Percentiles rank a stretch among this genome's conserved stretches.
Evolutionary conservation across 2,329 filamentous ascomycete genomes (phyloP).

Genomic region (Aspergillus puulaauensis): DNA sequence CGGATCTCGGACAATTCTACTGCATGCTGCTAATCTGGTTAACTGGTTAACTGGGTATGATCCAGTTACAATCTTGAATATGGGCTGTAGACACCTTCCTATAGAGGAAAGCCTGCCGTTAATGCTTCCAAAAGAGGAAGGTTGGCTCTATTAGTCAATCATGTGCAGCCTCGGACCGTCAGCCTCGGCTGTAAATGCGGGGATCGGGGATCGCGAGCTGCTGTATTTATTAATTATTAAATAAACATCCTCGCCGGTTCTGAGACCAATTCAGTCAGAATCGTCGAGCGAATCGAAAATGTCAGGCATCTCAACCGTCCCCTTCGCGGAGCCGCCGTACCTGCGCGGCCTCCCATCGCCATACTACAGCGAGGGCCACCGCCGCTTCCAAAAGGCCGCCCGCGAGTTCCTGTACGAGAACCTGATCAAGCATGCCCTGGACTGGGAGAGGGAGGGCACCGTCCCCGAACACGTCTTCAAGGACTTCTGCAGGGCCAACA

Average conservation of each 20-base stretch:
- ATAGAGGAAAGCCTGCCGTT: too few relatives aligned
- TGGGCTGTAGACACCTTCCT: too few relatives aligned
- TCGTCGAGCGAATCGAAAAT: background rate
- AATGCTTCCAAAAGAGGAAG: too few relatives aligned
- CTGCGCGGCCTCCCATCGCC: constrained; percentile 68
- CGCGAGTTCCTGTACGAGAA: constrained; percentile 66
- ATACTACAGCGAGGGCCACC: constrained; percentile 67
- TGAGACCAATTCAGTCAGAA: too few relatives aligned
- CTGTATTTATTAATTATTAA: background rate
- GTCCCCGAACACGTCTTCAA: constrained; percentile 65
- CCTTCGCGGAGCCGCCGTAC: constrained; percentile 73
- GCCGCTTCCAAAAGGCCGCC: constrained; percentile 66
- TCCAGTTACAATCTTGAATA: too few relatives aligned
- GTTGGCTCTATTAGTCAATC: background rate
- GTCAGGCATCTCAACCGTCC: constrained; percentile 40
- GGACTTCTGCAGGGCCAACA: constrained; percentile 64
- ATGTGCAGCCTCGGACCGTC: background rate
- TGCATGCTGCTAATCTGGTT: too few relatives aligned
- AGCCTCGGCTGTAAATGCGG: constrained; percentile 2
- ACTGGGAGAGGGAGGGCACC: constrained; percentile 68
- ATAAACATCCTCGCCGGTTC: background rate
- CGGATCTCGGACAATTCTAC: too few relatives aligned
- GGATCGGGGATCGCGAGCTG: background rate
- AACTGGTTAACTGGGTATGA: too few relatives aligned
- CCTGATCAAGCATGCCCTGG: constrained; percentile 60